phyloP scores from a whole-genome alignment of 2,329 filamentous ascomycete genomes.

The Intubia oerlemansii region DNA sequence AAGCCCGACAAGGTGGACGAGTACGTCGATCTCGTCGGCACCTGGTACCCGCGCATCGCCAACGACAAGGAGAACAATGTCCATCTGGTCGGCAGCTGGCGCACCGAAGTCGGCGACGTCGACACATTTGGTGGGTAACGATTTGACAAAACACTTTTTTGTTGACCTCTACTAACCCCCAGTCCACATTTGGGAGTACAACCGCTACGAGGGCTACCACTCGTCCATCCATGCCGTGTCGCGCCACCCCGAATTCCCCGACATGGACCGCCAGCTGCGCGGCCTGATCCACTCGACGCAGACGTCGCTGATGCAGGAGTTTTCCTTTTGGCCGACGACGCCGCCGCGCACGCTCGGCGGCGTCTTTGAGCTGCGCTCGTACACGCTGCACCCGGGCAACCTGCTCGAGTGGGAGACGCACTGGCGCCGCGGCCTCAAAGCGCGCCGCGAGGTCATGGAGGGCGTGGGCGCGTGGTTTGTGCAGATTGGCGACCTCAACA shows the following conservation, averaged over 20 bases:
- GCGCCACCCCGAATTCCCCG: constrained; percentile 59
- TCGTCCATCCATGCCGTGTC: constrained; percentile 72
- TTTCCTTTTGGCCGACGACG: constrained; percentile 97
- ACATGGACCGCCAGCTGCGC: constrained; percentile 70
- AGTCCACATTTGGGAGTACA: constrained; percentile 99
- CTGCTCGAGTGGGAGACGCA: constrained; percentile 97
- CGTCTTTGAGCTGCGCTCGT: constrained; percentile 87
- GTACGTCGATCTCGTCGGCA: constrained; percentile 72
- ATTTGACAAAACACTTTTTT: background rate
- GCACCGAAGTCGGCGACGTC: constrained; percentile 90
- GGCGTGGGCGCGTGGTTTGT: constrained; percentile 97
- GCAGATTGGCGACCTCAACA: constrained; percentile 93
- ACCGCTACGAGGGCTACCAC: constrained; percentile 91
- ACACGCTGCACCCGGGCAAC: constrained; percentile 89
- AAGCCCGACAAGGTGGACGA: constrained; percentile 91
- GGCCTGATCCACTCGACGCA: constrained; percentile 67
- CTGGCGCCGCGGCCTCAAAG: constrained; percentile 81
- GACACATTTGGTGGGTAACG: constrained; percentile 84
- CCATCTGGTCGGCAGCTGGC: constrained; percentile 91
- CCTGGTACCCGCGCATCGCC: constrained; percentile 86
- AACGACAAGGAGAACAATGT: constrained; percentile 74
- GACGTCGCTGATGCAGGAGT: constrained; percentile 94
- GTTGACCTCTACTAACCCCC: constrained; percentile 1
- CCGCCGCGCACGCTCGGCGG: constrained; percentile 77
- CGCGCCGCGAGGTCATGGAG: constrained; percentile 92